A percentile compares a stretch with the other conserved stretches of the same genome.
These are phyloP conservation scores for Penicillium sp. DNA, from an alignment of 2,329 filamentous ascomycete species.

Conservation along the genomic window DNA sequence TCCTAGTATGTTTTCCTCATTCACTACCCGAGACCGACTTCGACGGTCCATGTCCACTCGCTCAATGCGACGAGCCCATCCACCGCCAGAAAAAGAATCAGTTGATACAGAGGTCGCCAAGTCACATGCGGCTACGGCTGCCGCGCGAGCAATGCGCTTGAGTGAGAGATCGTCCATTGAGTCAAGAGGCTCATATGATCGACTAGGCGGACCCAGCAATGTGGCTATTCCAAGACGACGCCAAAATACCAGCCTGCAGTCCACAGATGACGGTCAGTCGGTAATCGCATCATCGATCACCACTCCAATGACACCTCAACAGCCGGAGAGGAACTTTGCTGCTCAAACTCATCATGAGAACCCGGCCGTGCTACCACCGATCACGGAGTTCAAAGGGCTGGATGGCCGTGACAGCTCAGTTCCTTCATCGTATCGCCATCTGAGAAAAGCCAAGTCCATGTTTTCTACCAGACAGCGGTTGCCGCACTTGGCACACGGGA, in stretches of 20 bases:
- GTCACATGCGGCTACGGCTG: conserved; percentile 43
- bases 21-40: conserved; percentile 31
- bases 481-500: conserved; percentile 20
- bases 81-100: conserved; percentile 22
- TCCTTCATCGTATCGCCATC: conserved; percentile 49
- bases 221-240: conserved; percentile 28
- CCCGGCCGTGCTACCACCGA: conserved; percentile 26
- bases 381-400: conserved; percentile 33
- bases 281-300: neutral
- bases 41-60: conserved; percentile 42
- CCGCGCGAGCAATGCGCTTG: conserved; percentile 45
- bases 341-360: conserved; percentile 8
- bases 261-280: conserved; percentile 12
- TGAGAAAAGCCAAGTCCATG: conserved; percentile 52
- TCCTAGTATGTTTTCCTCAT: conserved; percentile 29
- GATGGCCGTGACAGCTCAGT: conserved; percentile 40
- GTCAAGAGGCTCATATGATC: conserved; percentile 29
- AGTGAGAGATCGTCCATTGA: conserved; percentile 29
- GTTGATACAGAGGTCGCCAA: conserved; percentile 33
- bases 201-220: conserved; percentile 28
- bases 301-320: conserved; percentile 1
- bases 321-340: neutral
- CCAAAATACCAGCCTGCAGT: conserved; percentile 16
- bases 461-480: conserved; percentile 41
- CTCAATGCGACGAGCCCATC: conserved; percentile 35